Base-by-base conservation (phyloP, 768 basidiomycete species). In the Boletales sp. region DNA sequence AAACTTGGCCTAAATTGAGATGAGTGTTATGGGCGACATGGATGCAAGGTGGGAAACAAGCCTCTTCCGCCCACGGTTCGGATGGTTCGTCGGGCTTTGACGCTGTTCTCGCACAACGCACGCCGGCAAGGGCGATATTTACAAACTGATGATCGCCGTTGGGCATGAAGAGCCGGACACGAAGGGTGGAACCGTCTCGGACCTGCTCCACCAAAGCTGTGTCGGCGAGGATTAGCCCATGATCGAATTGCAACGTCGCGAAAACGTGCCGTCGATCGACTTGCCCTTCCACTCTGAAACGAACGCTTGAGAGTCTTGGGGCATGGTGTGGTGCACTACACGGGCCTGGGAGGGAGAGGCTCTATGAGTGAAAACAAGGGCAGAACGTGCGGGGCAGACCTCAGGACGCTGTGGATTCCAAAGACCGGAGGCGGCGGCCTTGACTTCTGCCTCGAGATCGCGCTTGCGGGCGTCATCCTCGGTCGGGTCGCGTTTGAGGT, bases 201-300 rank as follows among this genome's bases (percentile, higher is more conserved):
- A 97, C 93, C 64, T 89, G 86, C 70, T 99, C 95, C 51, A 98
- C 90, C 53, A 97, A 80, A 42, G 88, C 94, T 94, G 51, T 3
- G 18, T 43, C 8, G 40, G 49, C 3, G 39, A 51, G 2, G 10
- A 46, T 64, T 7, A 65, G 49, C 44, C 6, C 4, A 39, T 5
- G 41, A 28, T 21, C 50, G 14, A 37, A 36, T 38, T 1, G 40
- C 10, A 17, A 13, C 10, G 41, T 2, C 10, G 18, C 41, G 38
- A 60, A 17, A 60, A 46, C 57, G 34, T 69, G 90, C 91, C 93
- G 62, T 96, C 93, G 48, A 99, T 72, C 5, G 82, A 71, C 65
- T 90, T 87, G n/a, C 88, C 92, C 67, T 94, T 96, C 84, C 91
- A 87, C 66, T 95, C 87, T 13, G 79, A 75, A 10, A 99, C 81